A percentile compares a stretch with the other conserved stretches of the same genome.
Evolutionary conservation across 2,329 filamentous ascomycete species (phyloP).

Genomic region (Trichoderma harzianum): DNA sequence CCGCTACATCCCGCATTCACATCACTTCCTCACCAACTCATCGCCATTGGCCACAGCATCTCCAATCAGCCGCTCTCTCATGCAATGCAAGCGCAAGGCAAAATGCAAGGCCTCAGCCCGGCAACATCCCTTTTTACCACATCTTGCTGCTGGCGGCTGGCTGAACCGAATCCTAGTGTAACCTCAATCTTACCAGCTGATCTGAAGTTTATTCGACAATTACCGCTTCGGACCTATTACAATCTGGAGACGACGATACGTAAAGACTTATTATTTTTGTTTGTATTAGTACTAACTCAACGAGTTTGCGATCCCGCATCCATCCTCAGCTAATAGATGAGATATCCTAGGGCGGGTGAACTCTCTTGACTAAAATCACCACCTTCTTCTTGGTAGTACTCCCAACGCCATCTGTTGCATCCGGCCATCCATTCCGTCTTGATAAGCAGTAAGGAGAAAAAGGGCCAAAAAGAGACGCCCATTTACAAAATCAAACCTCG

Average conservation of each 20-base stretch:
- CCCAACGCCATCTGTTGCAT: slow-evolving; percentile 17
- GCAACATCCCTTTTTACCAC: neutral
- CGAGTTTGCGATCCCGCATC: neutral
- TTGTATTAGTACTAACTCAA: neutral
- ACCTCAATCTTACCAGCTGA: neutral
- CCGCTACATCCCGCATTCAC: neutral
- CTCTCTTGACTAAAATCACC: neutral
- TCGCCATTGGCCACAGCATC: neutral
- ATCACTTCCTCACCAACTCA: neutral
- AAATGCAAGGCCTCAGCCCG: neutral
- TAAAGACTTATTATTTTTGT: neutral
- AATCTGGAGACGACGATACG: neutral
- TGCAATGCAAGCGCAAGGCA: neutral
- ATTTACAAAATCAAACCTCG: neutral
- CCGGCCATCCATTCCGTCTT: neutral
- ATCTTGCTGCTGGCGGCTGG: neutral
- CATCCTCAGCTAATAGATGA: neutral
- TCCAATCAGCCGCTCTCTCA: neutral
- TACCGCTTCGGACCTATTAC: neutral
- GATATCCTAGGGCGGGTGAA: neutral
- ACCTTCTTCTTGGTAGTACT: slow-evolving; percentile 11
- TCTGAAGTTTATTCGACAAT: neutral
- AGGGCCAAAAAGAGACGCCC: neutral
- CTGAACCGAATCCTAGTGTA: neutral
- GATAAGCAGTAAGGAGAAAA: neutral